Conservation (phyloP, 1,284 basidiomycete genomes). For the Leucoagaricus sp. region DNA sequence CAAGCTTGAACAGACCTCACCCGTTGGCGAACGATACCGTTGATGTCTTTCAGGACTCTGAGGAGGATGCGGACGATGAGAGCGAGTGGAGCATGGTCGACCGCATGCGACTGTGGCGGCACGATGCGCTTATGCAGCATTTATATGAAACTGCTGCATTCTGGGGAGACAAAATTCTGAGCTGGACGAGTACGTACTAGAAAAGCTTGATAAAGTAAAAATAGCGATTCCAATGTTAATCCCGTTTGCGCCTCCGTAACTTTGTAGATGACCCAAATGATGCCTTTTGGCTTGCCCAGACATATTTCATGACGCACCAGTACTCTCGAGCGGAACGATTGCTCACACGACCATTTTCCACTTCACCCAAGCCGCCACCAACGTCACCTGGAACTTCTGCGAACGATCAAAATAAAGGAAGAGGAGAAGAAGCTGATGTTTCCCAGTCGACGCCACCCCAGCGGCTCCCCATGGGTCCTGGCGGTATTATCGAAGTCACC, state of each 20-base stretch:
- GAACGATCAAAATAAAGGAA: constrained; percentile 62
- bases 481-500: constrained; percentile 65
- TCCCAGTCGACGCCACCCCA: constrained; percentile 37
- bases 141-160: constrained; percentile 97
- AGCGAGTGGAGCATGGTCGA: constrained; percentile 85
- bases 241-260: neutral
- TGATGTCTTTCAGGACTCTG: constrained; percentile 71
- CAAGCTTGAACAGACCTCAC: constrained; percentile 46
- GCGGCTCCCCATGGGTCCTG: constrained; percentile 68
- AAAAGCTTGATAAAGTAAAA: no score
- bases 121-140: constrained; percentile 98
- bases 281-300: constrained; percentile 98
- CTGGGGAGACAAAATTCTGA: constrained; percentile 97
- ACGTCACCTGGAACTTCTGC: constrained; percentile 26
- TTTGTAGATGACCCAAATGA: constrained; percentile 86
- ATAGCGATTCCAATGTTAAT: no score
- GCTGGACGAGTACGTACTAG: constrained; percentile 86
- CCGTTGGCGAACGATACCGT: constrained; percentile 77
- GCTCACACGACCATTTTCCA: constrained; percentile 80
- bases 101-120: constrained; percentile 95
- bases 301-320: constrained; percentile 93
- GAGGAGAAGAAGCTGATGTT: constrained; percentile 55
- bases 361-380: constrained; percentile 43
- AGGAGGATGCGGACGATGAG: constrained; percentile 58
- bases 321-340: constrained; percentile 93